Base-by-base conservation (phyloP, 345 rosid species). In the Tarenaya hassleriana region DNA sequence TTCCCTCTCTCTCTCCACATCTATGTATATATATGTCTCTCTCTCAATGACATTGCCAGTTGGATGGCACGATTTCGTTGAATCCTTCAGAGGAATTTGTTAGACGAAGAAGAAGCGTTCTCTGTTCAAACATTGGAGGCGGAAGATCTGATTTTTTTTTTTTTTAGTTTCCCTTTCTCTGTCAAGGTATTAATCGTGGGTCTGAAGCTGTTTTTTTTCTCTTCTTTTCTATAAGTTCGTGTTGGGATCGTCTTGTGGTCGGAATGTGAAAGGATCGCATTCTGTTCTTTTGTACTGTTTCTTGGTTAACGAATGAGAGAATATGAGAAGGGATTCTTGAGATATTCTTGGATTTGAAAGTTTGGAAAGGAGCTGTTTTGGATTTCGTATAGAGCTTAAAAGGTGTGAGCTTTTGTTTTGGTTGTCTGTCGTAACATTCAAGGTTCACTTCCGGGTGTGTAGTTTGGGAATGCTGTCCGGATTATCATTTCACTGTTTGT, bases 1-100 rank as follows among this genome's bases (percentile, higher is more conserved):
- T 78, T 77, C 77, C 46, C 6, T 51, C 4, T 56, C 50, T 55
- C 34, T 55, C 63, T 67, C 38, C 61, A n/a, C n/a, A n/a, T n/a
- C n/a, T n/a, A n/a, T n/a, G n/a, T n/a, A n/a, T n/a, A n/a, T n/a
- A n/a, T n/a, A n/a, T n/a, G n/a, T n/a, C n/a, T n/a, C n/a, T n/a
- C n/a, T n/a, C 7, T 47, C 48, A n/a, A n/a, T 51, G 51, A 42
- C 60, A 47, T 66, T 42, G 38, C 60, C 45, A 66, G 55, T 66
- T 66, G 65, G 55, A 17, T 59, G 13, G 33, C 70, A 66, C 70
- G 55, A 58, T 50, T 38, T 42, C 61, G 70, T 59, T 59, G 70
- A 66, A 53, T 34, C 38, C 18, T 66, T 66, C 66, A 41, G 14
- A 66, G 39, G 24, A 50, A 58, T 59, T 66, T 40, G 65, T 43